Evolutionary conservation across 2,329 filamentous ascomycete genomes (phyloP), one percentile per base, ranked within the genome.

Genomic region (Madurella fahalii): DNA sequence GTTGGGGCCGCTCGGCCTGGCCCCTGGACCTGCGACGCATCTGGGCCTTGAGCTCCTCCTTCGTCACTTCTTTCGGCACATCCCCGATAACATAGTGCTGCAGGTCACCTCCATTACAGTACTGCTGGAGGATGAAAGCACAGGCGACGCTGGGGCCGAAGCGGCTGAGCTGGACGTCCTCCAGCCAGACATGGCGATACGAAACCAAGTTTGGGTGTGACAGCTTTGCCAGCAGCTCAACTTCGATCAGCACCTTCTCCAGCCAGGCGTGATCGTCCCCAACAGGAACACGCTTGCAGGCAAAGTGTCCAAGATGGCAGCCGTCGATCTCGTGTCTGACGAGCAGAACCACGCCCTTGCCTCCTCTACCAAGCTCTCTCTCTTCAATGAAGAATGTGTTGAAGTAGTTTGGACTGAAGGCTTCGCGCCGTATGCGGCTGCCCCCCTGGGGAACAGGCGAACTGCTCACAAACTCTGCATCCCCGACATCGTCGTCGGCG

Each of bases 171-270:
- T 87, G 83, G 50, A 87, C 86, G 68, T 96, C 88, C 69, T 99
- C 93, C 15, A 99, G 79, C 94, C 94, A 99, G 32, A 96, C 94
- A 72, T 97, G 94, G 7, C 93, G 87, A 69, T 99, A 99, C 0
- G 92, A 95, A 1, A 99, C 94, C 9, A 99, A 78, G 59, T 99
- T 99, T 54, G 92, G 89, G 67, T 99, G 94, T 0, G 90, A 94
- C 4, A 99, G 81, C 64, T 90, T 89, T 64, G 95, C 91, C 20
- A 99, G 80, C 20, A 97, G 77, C 71, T 96, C 91, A 2, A 99
- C 95, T 71, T 99, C 94, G 44, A 94, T 81, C 49, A 99, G 77
- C 2, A 97, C 81, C 72, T 96, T 97, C 70, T 96, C 90, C 13
- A 99, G 77, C 95, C 94, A 96, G 58, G 86, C 84, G 65, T 96